phyloP scores from a whole-genome alignment of 352 stramenopile species.

The Pythium vanterpoolii region DNA sequence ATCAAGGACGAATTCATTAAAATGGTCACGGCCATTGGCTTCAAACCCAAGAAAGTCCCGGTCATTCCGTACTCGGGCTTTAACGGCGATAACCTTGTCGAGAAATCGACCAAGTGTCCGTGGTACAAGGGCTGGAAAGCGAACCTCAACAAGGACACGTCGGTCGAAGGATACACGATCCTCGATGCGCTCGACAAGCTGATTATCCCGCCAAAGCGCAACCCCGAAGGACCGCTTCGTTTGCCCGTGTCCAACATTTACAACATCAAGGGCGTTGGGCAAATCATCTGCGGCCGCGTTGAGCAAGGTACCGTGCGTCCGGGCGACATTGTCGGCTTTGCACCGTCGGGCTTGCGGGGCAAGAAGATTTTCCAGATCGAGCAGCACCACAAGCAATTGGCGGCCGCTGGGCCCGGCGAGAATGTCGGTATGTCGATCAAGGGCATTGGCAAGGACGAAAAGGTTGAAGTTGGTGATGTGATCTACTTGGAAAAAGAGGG shows the following conservation, averaged over 20 bases:
- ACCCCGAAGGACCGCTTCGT: constrained; percentile 51
- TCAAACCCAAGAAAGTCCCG: constrained; percentile 69
- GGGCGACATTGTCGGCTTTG: constrained; percentile 66
- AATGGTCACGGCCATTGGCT: constrained; percentile 77
- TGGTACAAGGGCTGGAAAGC: constrained; percentile 83
- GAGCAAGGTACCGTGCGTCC: constrained; percentile 66
- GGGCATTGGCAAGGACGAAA: constrained; percentile 73
- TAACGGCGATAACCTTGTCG: constrained; percentile 79
- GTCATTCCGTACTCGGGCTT: constrained; percentile 79
- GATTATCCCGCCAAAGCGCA: constrained; percentile 52
- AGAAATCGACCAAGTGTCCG: constrained; percentile 52
- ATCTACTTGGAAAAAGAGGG: constrained; percentile 39
- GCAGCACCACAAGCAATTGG: constrained; percentile 75
- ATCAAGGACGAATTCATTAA: constrained; percentile 82
- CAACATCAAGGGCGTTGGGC: constrained; percentile 83
- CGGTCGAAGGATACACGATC: constrained; percentile 44
- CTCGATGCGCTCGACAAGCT: constrained; percentile 56
- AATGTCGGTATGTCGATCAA: constrained; percentile 83
- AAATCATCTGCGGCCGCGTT: constrained; percentile 72
- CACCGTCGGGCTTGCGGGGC: constrained; percentile 47
- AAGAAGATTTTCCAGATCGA: constrained; percentile 81
- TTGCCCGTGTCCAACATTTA: constrained; percentile 78
- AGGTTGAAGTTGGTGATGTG: constrained; percentile 53
- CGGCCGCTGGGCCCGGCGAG: constrained; percentile 59
- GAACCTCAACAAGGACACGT: constrained; percentile 42